Evolutionary conservation across 2,329 filamentous ascomycete genomes (phyloP).

Genomic region (Alternaria angustiovoidea): DNA sequence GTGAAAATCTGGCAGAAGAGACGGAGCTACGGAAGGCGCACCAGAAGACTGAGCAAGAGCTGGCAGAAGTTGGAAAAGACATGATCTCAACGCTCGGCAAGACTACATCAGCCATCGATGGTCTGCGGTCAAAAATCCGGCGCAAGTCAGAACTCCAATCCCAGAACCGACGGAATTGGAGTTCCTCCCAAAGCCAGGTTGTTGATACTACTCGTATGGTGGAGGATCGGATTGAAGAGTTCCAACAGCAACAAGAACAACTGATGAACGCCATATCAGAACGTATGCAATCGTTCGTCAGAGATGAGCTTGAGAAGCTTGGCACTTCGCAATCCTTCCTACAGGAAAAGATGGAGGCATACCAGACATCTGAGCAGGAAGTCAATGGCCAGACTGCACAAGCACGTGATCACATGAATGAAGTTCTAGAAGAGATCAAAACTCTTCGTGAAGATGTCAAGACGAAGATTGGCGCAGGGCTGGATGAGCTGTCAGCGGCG

Average conservation of each 20-base stretch:
- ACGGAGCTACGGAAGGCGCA: slow-evolving; percentile 82
- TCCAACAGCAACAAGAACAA: slow-evolving; percentile 75
- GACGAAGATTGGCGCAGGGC: slow-evolving; percentile 80
- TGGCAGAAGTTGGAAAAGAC: slow-evolving; percentile 75
- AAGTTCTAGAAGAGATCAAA: slow-evolving; percentile 91
- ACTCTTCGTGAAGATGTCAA: slow-evolving; percentile 89
- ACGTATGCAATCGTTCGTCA: slow-evolving; percentile 80
- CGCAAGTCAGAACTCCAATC: slow-evolving; percentile 84
- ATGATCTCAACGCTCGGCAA: slow-evolving; percentile 79
- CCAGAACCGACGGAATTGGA: slow-evolving; percentile 81
- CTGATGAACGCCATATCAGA: slow-evolving; percentile 72
- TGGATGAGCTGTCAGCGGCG: slow-evolving; percentile 82
- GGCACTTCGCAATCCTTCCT: slow-evolving; percentile 74
- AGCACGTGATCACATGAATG: slow-evolving; percentile 86
- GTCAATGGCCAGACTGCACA: slow-evolving; percentile 72
- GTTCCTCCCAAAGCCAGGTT: slow-evolving; percentile 77
- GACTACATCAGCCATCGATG: slow-evolving; percentile 81
- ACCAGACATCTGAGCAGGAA: slow-evolving; percentile 72
- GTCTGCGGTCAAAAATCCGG: slow-evolving; percentile 84
- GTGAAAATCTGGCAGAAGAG: slow-evolving; percentile 80
- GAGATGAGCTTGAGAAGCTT: slow-evolving; percentile 75
- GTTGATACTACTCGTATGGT: slow-evolving; percentile 78
- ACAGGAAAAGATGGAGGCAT: slow-evolving; percentile 71
- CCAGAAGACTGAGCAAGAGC: slow-evolving; percentile 80
- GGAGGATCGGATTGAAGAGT: slow-evolving; percentile 75